Base-by-base conservation (phyloP, 192 early-diverging fungal species). In the Gryganskiella cystojenkinii region DNA sequence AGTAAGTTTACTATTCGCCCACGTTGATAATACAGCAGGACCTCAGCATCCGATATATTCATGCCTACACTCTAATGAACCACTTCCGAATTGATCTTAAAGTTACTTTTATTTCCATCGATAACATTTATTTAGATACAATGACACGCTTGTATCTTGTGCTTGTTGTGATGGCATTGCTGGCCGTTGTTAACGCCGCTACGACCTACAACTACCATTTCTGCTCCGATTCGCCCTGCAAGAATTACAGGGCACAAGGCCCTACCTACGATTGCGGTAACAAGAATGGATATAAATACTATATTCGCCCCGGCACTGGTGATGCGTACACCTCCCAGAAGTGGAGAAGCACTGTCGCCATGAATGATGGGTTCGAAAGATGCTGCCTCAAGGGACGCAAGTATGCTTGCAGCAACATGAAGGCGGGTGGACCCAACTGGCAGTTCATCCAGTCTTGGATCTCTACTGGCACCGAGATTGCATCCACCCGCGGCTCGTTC, bases 401-500 rank as follows among this genome's bases (percentile, higher is more conserved):
- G 59, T 61, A 61, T 44, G 59, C 59, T 33, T 61, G 59, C 59
- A 61, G 59, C 59, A 61, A 61, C 59, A 61, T 17, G 59, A 61
- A 61, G 59, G 59, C 59, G 13, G 59, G 43, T 33, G 59, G 59
- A n/a, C 43, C 46, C 0, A 47, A 61, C 59, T 61, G 59, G 59
- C 10, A 61, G 59, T 61, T 61, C 44, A 28, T 61, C 59, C 59
- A 61, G 59, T 61, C 59, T 31, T 61, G 59, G 59, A 31, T 61
- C 59, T 44, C 40, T n/a, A 61, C 43, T 47, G 59, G 24, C 28
- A 44, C 43, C 25, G 44, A 61, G 28, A 17, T 61, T 61, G 59
- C 44, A 58, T 43, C 56, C 59, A 7, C 19, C 4, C 43, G 19
- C 59, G 59, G 40, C 59, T 47, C 44, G 25, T 47, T 47, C 59